Evolutionary conservation across 139 green algal species (phyloP), one percentile per base, ranked within the genome.

Genomic region (Picochlorum costavermella): DNA sequence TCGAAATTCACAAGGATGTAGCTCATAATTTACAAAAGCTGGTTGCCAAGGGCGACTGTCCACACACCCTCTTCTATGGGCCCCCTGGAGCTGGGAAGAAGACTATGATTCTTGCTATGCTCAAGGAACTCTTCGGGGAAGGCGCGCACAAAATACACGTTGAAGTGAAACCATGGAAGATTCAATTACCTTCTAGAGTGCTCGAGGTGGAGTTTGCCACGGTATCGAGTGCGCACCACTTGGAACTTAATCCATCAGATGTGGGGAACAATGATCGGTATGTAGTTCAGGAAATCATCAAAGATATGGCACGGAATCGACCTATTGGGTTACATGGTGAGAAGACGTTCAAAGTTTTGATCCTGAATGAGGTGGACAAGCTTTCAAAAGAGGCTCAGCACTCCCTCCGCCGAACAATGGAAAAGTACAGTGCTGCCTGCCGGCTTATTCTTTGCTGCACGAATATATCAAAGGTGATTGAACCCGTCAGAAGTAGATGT

Each of bases 161-260:
- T 36, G 90, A 97, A 69, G 86, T 81, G 26, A 92, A 88, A 76
- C 84, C 90, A n/a, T 97, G 90, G 90, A 90, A 91, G 51, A 92
- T 96, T 20, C 73, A 91, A 82, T 76, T 95, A 33, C 89, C 87
- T 43, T 84, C 56, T 61, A 72, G 90, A n/a, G 95, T 88, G 56
- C 69, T 98, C 3, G 93, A 98, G 68, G 71, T 98, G 33, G 93
- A 98, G 70, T 84, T 98, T 40, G 94, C 89, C n/a, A 96, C 85
- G 10, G 64, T 96, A 6, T 76, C 61, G 44, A 88, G 75, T 60
- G 92, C 95, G 56, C 84, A 95, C 76, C 93, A 98, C 63, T 69
- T 96, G 37, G 93, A 98, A 83, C 78, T 98, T 49, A 97, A 90
- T 71, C 93, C 93, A 20, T 82, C 73, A 5, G 91, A 98, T 62